Conservation (phyloP, 1,284 basidiomycete genomes). For the Neotropicomus parvogracilis region DNA sequence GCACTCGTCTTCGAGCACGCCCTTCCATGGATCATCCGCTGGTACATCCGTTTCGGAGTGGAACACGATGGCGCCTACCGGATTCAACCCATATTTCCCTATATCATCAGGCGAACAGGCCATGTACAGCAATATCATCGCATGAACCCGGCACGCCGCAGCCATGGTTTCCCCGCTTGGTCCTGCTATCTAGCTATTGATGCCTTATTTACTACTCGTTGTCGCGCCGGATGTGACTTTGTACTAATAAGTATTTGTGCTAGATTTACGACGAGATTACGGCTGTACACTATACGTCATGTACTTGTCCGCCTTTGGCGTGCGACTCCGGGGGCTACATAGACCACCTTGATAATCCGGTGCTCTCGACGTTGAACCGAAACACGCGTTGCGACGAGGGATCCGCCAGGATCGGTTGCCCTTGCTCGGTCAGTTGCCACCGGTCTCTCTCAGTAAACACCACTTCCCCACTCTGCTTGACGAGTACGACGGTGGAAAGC, state of each 20-base stretch:
- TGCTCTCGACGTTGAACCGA: constrained; percentile 43
- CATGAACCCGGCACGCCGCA: constrained; percentile 31
- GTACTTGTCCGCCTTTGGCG: constrained; percentile 26
- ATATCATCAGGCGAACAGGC: constrained; percentile 44
- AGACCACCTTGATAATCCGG: constrained; percentile 22
- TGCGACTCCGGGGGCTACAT: constrained; percentile 14
- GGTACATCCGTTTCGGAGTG: constrained; percentile 54
- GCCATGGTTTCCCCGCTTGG: neutral
- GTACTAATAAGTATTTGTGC: constrained; percentile 29
- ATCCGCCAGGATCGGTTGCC: constrained; percentile 37
- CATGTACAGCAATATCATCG: constrained; percentile 54
- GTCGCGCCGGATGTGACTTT: constrained; percentile 36
- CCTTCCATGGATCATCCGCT: constrained; percentile 37
- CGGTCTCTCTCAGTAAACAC: constrained; percentile 70
- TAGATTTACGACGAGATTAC: constrained; percentile 27
- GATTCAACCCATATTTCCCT: constrained; percentile 70
- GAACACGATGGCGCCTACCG: constrained; percentile 50
- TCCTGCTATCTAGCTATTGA: constrained; percentile 14
- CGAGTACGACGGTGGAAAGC: constrained; percentile 66
- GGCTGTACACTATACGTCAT: constrained; percentile 35
- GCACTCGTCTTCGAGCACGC: constrained; percentile 57
- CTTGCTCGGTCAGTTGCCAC: constrained; percentile 48
- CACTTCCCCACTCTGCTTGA: constrained; percentile 56
- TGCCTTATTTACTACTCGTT: constrained; percentile 28
- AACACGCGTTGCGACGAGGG: constrained; percentile 48